Evolutionary conservation across 805 yeast species (phyloP).

Genomic region (Schwanniomyces polymorphus): DNA sequence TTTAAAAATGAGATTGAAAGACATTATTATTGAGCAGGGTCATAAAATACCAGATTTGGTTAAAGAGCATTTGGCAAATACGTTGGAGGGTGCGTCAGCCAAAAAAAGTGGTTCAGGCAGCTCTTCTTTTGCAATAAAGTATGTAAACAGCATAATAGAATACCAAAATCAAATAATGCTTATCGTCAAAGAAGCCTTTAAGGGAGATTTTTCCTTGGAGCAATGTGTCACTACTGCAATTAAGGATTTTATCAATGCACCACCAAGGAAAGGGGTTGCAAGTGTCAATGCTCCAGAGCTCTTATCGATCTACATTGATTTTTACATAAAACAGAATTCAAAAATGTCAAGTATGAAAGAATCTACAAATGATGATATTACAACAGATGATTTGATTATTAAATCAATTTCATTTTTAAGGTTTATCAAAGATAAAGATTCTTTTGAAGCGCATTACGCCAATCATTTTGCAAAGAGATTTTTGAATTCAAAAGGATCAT

Average conservation of each 20-base stretch:
- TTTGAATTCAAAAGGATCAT: slow-evolving; percentile 32
- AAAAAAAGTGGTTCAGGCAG: slow-evolving; percentile 22
- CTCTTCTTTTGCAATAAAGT: slow-evolving; percentile 59
- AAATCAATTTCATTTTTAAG: slow-evolving; percentile 63
- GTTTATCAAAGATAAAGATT: slow-evolving; percentile 76
- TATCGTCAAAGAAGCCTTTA: slow-evolving; percentile 50
- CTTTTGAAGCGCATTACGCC: slow-evolving; percentile 82
- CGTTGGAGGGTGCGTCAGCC: slow-evolving; percentile 4
- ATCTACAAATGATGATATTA: slow-evolving; percentile 11
- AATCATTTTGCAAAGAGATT: slow-evolving; percentile 84
- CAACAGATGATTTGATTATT: slow-evolving; percentile 42
- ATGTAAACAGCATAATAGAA: slow-evolving; percentile 61
- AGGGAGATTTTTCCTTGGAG: slow-evolving; percentile 47
- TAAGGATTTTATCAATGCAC: slow-evolving; percentile 57
- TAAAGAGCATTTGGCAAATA: slow-evolving; percentile 8
- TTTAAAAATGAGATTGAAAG: slow-evolving; percentile 48
- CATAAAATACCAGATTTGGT: slow-evolving; percentile 26
- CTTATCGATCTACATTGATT: slow-evolving; percentile 41
- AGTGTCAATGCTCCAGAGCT: slow-evolving; percentile 37
- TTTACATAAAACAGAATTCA: slow-evolving; percentile 33
- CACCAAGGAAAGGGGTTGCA: slow-evolving; percentile 37
- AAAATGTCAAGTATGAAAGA: slow-evolving; percentile 18
- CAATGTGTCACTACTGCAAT: slow-evolving; percentile 62
- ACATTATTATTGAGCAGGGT: slow-evolving; percentile 50
- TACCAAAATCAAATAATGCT: slow-evolving; percentile 51